phyloP scores from a whole-genome alignment of 2,329 filamentous ascomycete species.

The Penicillium thymicola region DNA sequence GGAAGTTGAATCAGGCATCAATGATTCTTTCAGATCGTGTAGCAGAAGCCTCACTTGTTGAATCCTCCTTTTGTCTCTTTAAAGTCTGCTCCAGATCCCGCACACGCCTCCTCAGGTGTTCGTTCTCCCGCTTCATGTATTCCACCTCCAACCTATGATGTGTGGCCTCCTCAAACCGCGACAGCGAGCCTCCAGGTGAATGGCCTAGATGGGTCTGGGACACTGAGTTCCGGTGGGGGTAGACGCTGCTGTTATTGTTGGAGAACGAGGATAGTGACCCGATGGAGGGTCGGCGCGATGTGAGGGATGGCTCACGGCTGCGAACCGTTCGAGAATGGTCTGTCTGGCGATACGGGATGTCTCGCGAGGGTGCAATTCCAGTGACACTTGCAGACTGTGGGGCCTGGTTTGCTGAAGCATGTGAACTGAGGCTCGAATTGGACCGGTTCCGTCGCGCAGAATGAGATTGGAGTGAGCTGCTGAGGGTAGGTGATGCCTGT shows the following conservation, averaged over 20 bases:
- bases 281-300: slow-evolving; percentile 37
- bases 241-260: slow-evolving; percentile 24
- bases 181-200: slow-evolving; percentile 28
- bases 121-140: slow-evolving; percentile 46
- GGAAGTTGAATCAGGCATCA: slow-evolving; percentile 5
- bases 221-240: slow-evolving; percentile 30
- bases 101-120: slow-evolving; percentile 43
- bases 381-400: slow-evolving; percentile 37
- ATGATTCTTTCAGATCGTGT: not conserved
- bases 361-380: slow-evolving; percentile 45
- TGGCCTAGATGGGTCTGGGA: slow-evolving; percentile 28
- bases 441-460: slow-evolving; percentile 56
- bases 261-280: slow-evolving; percentile 29
- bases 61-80: slow-evolving; percentile 29
- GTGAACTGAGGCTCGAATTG: slow-evolving; percentile 52
- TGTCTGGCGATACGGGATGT: slow-evolving; percentile 31
- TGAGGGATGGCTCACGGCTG: slow-evolving; percentile 45
- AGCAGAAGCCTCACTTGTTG: not conserved
- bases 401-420: slow-evolving; percentile 38
- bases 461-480: slow-evolving; percentile 51
- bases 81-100: slow-evolving; percentile 43
- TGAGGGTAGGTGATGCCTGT: slow-evolving; percentile 43
- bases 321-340: slow-evolving; percentile 29
- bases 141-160: slow-evolving; percentile 45
- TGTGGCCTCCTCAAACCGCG: slow-evolving; percentile 43